Base-by-base conservation (phyloP, 345 rosid species). In the Mercurialis annua region DNA sequence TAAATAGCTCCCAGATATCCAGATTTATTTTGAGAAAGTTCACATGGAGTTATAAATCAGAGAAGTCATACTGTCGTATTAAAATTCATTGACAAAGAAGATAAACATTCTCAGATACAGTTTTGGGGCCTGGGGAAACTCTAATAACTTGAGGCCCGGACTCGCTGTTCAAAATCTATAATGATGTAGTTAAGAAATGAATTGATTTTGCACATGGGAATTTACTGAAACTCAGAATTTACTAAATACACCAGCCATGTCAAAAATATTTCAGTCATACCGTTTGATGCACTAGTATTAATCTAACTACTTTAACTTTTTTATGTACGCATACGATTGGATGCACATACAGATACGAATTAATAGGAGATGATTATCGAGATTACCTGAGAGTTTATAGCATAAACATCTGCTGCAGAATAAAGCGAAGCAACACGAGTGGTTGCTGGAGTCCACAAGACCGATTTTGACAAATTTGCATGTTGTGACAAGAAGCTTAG, bases 381-480 rank as follows among this genome's bases (percentile, higher is more conserved):
- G 65, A 58, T 76, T 60, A 90, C 97, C 98, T 93, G 98, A 64
- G 98, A 86, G 74, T 93, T 90, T 72, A 86, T 90, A 62, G 86
- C 87, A 70, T 93, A 90, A 62, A 83, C 90, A 85, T 90, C 98
- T 17, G 97, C 98, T 56, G 98, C 96, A 65, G 98, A 89, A 80
- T 93, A 89, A 46, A 93, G 83, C 1, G 97, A 88, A 72, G 92
- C 87, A 67, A 93, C 90, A 47, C 83, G 97, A 40, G 97, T 93
- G 66, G 96, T 89, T 7, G 95, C 84, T 44, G 84, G 87, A 59
- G 96, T 86, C 97, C 97, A 93, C 49, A 90, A 73, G 65, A 85
- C 78, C 2, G 92, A 87, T 57, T 57, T 80, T 26, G 92, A 89
- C 76, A 90, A 76, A 75, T 87, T 90, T 43, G 77, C 65, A 71